Evolutionary conservation across 805 yeast species (phyloP), one percentile per base, ranked within the genome.

Genomic region (Ogataea chonburiensis): DNA sequence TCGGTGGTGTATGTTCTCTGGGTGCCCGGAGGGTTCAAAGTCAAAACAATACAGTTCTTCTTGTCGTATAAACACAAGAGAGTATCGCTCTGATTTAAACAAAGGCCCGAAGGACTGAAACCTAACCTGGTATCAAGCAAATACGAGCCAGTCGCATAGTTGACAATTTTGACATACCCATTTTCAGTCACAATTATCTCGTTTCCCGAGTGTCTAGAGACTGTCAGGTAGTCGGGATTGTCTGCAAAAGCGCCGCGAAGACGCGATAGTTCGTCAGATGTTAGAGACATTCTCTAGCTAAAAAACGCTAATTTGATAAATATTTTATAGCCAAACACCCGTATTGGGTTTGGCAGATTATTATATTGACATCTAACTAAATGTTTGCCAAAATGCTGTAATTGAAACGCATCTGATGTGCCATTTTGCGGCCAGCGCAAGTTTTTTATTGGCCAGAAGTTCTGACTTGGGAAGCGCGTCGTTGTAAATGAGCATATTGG

Each of bases 401-500:
- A 47, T 27, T 3, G 45, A 24, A 5, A 53, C 17, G 16, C 47
- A 37, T 13, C 26, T 46, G 22, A 38, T 35, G 4, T 38, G 42
- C 64, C 63, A 59, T 27, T 45, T 45, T 8, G 37, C 35, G 9
- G 58, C 52, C 20, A 56, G 37, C 11, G 46, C 46, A 11, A 52
- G 37, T 37, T 59, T 59, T 16, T 47, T 42, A 9, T 44, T 43
- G 9, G 45, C 36, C 17, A 42, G 30, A 2, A 44, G 42, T 16
- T 40, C 46, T 5, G 28, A 14, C 11, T 40, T 35, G 15, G 40
- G 32, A 14, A 38, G 24, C 5, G 17, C 7, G 17, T 50, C 45
- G 47, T 75, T 75, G 31, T 72, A 60, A 1, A 86, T 60, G 24
- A 86, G 61, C 5, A 82, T 49, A 40, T 82, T 83, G 17, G 81